Percentiles rank a stretch among this genome's conserved stretches.
Evolutionary conservation across 2,329 filamentous ascomycete genomes (phyloP).

Genomic region (Calonectria henricotiae): DNA sequence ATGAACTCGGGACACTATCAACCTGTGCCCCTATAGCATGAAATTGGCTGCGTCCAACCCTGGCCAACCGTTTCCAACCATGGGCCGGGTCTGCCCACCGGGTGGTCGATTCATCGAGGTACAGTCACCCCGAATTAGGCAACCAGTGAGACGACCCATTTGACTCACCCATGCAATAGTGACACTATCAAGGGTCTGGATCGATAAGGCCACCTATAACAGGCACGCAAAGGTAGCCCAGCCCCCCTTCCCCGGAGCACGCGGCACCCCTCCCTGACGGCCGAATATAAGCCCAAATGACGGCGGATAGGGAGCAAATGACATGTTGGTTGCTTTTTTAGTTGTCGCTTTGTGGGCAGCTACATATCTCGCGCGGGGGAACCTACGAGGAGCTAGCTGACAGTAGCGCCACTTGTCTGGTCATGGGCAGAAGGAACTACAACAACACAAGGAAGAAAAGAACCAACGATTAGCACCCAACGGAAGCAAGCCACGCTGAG

Average conservation of each 20-base stretch:
- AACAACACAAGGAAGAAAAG: background rate
- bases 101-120: slow-evolving; percentile 9
- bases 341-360: slow-evolving; percentile 3
- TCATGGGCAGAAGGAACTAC: background rate
- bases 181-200: slow-evolving; percentile 15
- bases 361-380: too few species aligned
- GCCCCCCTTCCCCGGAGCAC: slow-evolving; percentile 4
- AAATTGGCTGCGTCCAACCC: slow-evolving; percentile 3
- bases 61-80: slow-evolving; percentile 14
- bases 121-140: slow-evolving; percentile 17
- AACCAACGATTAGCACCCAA: background rate
- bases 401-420: slow-evolving; percentile 1
- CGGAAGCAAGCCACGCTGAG: slow-evolving; percentile 18
- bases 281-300: background rate
- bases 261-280: slow-evolving; percentile 15
- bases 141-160: slow-evolving; percentile 22
- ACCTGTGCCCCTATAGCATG: slow-evolving; percentile 19
- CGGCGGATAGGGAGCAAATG: slow-evolving; percentile 1
- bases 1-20: slow-evolving; percentile 8
- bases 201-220: slow-evolving; percentile 21
- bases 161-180: slow-evolving; percentile 19
- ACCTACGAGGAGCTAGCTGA: background rate
- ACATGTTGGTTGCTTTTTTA: slow-evolving; percentile 6
- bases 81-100: background rate
- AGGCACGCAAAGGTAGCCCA: slow-evolving; percentile 5